phyloP scores from a whole-genome alignment of 805 yeast genomes.

The Wilhelminamyces savonicus region DNA sequence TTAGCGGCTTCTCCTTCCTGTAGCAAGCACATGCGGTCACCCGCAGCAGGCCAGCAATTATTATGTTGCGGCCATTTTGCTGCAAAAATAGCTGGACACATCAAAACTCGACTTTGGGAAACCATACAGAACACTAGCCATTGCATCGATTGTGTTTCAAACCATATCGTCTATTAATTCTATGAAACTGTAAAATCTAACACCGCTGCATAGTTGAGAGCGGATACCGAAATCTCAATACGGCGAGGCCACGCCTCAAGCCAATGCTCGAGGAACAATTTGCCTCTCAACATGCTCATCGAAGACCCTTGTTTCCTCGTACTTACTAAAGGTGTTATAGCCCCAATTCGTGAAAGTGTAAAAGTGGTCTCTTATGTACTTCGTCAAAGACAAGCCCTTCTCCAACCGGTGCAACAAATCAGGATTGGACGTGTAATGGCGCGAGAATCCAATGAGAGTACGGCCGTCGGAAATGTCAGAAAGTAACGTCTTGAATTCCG shows the following conservation, averaged over 20 bases:
- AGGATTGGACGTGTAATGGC: slow-evolving; percentile 40
- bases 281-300: slow-evolving; percentile 4
- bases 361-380: slow-evolving; percentile 34
- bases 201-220: too few relatives aligned
- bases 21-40: too few relatives aligned
- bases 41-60: too few relatives aligned
- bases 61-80: too few relatives aligned
- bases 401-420: slow-evolving; percentile 33
- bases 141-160: too few relatives aligned
- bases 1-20: too few relatives aligned
- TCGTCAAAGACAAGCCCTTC: slow-evolving; percentile 26
- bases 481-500: slow-evolving; percentile 11
- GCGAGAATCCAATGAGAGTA: slow-evolving; percentile 37
- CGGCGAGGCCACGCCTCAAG: not conserved
- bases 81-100: too few relatives aligned
- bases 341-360: slow-evolving; percentile 24
- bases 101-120: too few relatives aligned
- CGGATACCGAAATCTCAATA: too few relatives aligned
- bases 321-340: slow-evolving; percentile 12
- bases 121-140: too few relatives aligned
- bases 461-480: slow-evolving; percentile 22
- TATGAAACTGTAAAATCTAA: too few relatives aligned
- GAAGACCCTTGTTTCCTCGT: slow-evolving; percentile 5
- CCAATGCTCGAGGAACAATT: not conserved
- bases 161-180: too few relatives aligned